Base-by-base conservation (phyloP, 176 grass and related monocot genomes). In the Phyllostachys edulis region DNA sequence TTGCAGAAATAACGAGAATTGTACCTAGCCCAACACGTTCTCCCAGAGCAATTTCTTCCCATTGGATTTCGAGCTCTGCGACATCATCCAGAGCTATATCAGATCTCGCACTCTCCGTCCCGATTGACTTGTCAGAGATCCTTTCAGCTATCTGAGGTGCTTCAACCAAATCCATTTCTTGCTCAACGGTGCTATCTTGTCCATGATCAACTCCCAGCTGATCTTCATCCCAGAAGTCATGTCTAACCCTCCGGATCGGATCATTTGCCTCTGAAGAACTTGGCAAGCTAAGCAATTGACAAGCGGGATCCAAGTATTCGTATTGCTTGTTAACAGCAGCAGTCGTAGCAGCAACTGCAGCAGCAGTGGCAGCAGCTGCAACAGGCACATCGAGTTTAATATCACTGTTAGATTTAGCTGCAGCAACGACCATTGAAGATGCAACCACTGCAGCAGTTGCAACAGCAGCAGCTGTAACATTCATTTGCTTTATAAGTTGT, bases 401-500 rank as follows among this genome's bases (percentile, higher is more conserved):
- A 72, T 96, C 97, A 9, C 82, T 62, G 54, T 94, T 99, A 65
- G 89, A 94, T 79, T 96, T 99, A 77, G 91, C 93, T 69, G 93
- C 93, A 71, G 93, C 97, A 38, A 99, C 93, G 6, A 99, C 89
- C 91, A 99, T 94, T 46, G 97, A 94, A 56, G 97, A 96, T 38
- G 97, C 93, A 67, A 99, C 97, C 41, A 99, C 93, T 75, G 97
- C 97, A 87, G 97, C 97, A 47, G 97, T 99, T 84, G 97, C 97
- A 72, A 93, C 93, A 41, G 97, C 97, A 63, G 97, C 96, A 88
- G 95, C 95, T 56, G 92, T 89, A 71, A 97, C 92, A 78, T 92
- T 92, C 90, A 93, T 91, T 88, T 94, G 89, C 81, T 87, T 90
- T 17, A 83, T 87, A 70, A 90, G 76, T 76, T 90, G 89, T 47